These are phyloP conservation scores for Microcyclospora pomicola DNA, from an alignment of 2,329 filamentous ascomycete genomes.

Conservation along the genomic window DNA sequence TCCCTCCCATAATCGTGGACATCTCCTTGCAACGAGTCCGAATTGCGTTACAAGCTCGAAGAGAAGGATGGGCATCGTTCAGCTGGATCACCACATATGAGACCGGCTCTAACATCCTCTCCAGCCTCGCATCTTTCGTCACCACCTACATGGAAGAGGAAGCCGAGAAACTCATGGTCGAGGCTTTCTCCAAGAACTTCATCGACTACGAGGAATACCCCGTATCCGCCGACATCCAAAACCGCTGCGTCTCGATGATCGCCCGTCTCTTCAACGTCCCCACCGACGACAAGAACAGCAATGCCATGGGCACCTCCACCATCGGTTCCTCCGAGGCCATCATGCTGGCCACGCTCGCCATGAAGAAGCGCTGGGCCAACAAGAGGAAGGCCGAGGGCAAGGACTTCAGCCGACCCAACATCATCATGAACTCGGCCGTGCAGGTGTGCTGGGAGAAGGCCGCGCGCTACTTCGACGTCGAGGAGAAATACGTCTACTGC, in stretches of 20 bases:
- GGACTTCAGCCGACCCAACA: constrained; percentile 67
- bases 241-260: constrained; percentile 65
- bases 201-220: constrained; percentile 39
- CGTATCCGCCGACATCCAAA: constrained; percentile 49
- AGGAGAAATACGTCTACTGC: constrained; percentile 66
- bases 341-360: constrained; percentile 70
- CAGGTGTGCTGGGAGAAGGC: constrained; percentile 96
- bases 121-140: constrained; percentile 77
- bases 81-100: neutral
- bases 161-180: constrained; percentile 87
- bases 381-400: constrained; percentile 72
- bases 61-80: neutral
- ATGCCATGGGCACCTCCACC: constrained; percentile 72
- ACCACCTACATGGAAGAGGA: constrained; percentile 98
- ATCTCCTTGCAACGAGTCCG: too few relatives aligned
- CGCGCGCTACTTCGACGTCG: constrained; percentile 50
- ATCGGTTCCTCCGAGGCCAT: constrained; percentile 84
- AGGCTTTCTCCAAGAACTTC: constrained; percentile 89
- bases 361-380: constrained; percentile 93
- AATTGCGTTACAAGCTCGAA: too few relatives aligned
- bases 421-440: constrained; percentile 90
- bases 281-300: constrained; percentile 36
- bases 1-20: neutral
- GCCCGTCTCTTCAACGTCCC: constrained; percentile 78
- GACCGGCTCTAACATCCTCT: constrained; percentile 5